Evolutionary conservation across 2,329 filamentous ascomycete genomes (phyloP).

Genomic region (Ophiostoma ulmi): DNA sequence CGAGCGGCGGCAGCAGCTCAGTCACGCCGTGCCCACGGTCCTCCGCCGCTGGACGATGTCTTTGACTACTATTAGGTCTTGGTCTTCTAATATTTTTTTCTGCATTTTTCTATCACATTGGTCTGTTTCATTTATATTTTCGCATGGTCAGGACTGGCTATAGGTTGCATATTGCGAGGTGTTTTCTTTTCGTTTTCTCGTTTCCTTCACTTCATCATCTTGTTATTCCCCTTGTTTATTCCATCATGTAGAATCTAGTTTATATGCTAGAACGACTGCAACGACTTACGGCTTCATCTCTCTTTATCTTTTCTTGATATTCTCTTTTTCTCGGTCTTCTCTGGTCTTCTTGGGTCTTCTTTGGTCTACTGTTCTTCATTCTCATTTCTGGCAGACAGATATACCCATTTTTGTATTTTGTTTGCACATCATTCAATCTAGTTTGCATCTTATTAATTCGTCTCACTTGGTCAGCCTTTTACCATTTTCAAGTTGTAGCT

Average conservation of each 20-base stretch:
- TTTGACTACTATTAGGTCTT: background rate
- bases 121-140: background rate
- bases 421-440: background rate
- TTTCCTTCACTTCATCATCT: background rate
- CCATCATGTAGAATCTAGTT: background rate
- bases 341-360: background rate
- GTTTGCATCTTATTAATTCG: no score
- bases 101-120: background rate
- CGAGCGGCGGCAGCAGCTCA: background rate
- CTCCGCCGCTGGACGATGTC: background rate
- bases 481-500: background rate
- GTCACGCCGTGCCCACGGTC: background rate
- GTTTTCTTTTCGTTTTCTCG: background rate
- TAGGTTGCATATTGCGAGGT: background rate
- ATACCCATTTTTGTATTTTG: background rate
- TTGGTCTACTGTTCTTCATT: background rate
- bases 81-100: background rate
- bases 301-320: background rate
- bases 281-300: background rate
- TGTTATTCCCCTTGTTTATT: background rate
- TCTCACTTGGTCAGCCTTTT: background rate
- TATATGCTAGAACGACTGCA: background rate
- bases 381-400: background rate
- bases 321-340: background rate
- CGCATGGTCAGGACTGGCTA: background rate